Base-by-base conservation (phyloP, 495 filamentous ascomycete genomes). In the Stereocaulon alpinum region DNA sequence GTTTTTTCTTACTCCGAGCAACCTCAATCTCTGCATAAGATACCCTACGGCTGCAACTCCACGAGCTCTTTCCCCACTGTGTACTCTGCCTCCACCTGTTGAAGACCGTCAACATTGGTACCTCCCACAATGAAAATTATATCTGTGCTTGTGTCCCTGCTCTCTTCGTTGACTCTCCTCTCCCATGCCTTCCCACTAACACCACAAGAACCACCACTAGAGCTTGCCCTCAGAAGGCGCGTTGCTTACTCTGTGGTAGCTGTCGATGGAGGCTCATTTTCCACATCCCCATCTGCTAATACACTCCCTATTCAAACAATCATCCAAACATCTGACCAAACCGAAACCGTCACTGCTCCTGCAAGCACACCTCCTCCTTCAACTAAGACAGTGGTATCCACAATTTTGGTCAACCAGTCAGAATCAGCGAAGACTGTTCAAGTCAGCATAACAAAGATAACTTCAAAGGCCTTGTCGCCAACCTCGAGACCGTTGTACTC, bases 241-340 rank as follows among this genome's bases (percentile, higher is more conserved):
- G 63, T 67, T 32, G 61, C 66, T 22, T 80, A 80, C 61, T 67
- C 72, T 6, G 71, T 80, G 32, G 77, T 79, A 58, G 76, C 78
- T 56, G 77, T 79, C 22, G 76, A 71, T 59, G 67, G 70, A 40
- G 74, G 72, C 30, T 66, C 69, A 2, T 56, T 65, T 12, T 61
- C 67, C 22, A 68, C 64, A 51, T 62, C 66, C 17, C 53, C 64
- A 18, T 47, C 64, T 41, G 6, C 44, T 18, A 22, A 41, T 7
- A 29, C 20, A 15, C 65, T 68, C 24, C 61, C 58, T 30, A 56
- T 68, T 12, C 61, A 71, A 18, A 78, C 73, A 22, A 59, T 74
- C 12, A 71, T 70, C 15, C 62, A 71, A 50, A 71, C 70, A 0
- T 44, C 68, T 20, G 58, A 65, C 12, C 47, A 55, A n/a, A 70